Evolutionary conservation across 495 filamentous ascomycete species (phyloP).

Genomic region (Penicillium roqueforti): DNA sequence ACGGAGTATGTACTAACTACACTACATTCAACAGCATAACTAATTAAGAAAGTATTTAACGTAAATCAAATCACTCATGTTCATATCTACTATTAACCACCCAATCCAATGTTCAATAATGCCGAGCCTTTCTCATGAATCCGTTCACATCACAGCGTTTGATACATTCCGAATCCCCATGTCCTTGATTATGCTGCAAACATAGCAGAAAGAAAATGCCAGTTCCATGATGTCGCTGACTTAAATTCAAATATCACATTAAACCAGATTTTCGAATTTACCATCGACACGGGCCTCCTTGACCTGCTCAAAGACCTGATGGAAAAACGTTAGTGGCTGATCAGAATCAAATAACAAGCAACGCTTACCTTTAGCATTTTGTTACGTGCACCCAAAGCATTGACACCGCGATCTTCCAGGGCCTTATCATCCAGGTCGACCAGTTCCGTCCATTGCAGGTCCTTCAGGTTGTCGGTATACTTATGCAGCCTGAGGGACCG

Average conservation of each 20-base stretch:
- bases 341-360: not conserved
- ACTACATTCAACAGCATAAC: not conserved
- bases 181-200: slow-evolving; percentile 49
- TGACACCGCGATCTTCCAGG: slow-evolving; percentile 88
- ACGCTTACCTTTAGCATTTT: slow-evolving; percentile 91
- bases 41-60: not conserved
- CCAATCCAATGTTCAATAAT: slow-evolving; percentile 28
- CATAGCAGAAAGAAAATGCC: slow-evolving; percentile 41
- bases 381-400: slow-evolving; percentile 87
- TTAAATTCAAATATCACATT: slow-evolving; percentile 12
- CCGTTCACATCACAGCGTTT: slow-evolving; percentile 33
- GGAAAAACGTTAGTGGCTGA: slow-evolving; percentile 15
- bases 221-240: slow-evolving; percentile 23
- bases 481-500: slow-evolving; percentile 94
- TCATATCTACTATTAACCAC: slow-evolving; percentile 32
- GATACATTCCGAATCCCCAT: slow-evolving; percentile 31
- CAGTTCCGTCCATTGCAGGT: slow-evolving; percentile 93
- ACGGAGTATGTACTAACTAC: no score
- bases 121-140: slow-evolving; percentile 19
- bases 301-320: slow-evolving; percentile 87
- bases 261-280: slow-evolving; percentile 49
- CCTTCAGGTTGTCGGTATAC: slow-evolving; percentile 97
- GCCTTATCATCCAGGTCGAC: slow-evolving; percentile 90
- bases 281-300: slow-evolving; percentile 70
- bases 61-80: slow-evolving; percentile 20